Conservation (phyloP, 768 basidiomycete species). For the Suillus sp. region DNA sequence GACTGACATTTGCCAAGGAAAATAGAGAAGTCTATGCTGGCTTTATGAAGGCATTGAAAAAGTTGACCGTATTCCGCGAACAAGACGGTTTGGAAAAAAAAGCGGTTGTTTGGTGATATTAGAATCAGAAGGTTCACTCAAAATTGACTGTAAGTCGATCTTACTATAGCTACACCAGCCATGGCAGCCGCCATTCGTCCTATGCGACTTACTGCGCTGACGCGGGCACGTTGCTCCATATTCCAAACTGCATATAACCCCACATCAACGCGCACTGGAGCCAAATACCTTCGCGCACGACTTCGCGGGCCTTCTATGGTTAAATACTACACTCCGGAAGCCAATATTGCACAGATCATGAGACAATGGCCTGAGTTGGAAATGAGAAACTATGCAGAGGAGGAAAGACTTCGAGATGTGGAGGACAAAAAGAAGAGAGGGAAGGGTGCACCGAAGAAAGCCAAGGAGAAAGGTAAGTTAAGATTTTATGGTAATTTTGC, state of each 20-base stretch:
- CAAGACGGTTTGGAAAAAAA: not conserved
- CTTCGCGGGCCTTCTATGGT: conserved; percentile 87
- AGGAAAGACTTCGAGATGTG: conserved; percentile 68
- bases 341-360: conserved; percentile 56
- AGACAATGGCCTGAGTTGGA: conserved; percentile 57
- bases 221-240: conserved; percentile 64
- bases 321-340: conserved; percentile 73
- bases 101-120: conserved; percentile 32
- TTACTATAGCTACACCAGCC: conserved; percentile 1
- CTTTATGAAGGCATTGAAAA: conserved; percentile 3
- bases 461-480: conserved; percentile 62
- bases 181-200: conserved; percentile 39
- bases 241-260: conserved; percentile 94
- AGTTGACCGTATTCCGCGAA: not conserved
- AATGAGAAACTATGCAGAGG: conserved; percentile 66
- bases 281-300: conserved; percentile 84
- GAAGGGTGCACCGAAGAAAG: conserved; percentile 83
- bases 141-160: not conserved
- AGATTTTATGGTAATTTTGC: conserved; percentile 1
- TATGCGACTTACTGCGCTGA: conserved; percentile 61
- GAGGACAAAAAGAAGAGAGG: conserved; percentile 71
- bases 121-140: conserved; percentile 26
- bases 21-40: not conserved
- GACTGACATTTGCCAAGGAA: not conserved
- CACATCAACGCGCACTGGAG: conserved; percentile 75